Percentiles rank a stretch among this genome's conserved stretches.
Conservation (phyloP, 495 filamentous ascomycete species). For the Xylaria longipes region DNA sequence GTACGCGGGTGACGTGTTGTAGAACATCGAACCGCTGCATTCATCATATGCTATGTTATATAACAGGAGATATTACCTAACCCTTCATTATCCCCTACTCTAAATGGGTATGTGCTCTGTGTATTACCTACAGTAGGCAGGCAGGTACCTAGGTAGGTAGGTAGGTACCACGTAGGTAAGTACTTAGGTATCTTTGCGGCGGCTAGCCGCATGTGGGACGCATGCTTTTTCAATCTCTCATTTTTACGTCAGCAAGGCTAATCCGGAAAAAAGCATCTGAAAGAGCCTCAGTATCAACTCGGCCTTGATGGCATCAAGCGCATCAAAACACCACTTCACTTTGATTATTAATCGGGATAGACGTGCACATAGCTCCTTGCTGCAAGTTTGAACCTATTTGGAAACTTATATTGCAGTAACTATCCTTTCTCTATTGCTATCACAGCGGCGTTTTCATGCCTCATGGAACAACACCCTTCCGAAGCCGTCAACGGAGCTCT, state of each 20-base stretch:
- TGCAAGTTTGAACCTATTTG: not conserved
- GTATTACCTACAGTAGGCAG: not conserved
- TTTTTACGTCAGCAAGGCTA: slow-evolving; percentile 14
- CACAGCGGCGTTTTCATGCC: not conserved
- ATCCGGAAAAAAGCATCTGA: slow-evolving; percentile 4
- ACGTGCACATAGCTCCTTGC: not conserved
- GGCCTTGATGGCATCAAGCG: not conserved
- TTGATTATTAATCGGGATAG: not conserved
- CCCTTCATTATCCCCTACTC: not conserved
- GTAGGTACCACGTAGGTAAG: not conserved
- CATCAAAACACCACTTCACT: not conserved
- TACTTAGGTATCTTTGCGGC: slow-evolving; percentile 6
- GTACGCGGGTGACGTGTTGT: not conserved
- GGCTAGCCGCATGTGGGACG: not conserved
- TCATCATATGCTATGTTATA: not conserved
- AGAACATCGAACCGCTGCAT: not conserved
- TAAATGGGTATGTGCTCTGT: not conserved
- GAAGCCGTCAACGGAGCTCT: not conserved
- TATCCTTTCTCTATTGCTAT: not conserved
- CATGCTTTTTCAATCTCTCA: not conserved
- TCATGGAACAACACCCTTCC: slow-evolving; percentile 20
- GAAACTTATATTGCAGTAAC: not conserved
- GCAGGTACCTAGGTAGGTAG: no score
- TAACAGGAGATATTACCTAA: not conserved
- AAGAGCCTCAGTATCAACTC: slow-evolving; percentile 17